These are phyloP conservation scores for Cyclocybe aegerita DNA, from an alignment of 768 basidiomycete species.

Conservation along the genomic window DNA sequence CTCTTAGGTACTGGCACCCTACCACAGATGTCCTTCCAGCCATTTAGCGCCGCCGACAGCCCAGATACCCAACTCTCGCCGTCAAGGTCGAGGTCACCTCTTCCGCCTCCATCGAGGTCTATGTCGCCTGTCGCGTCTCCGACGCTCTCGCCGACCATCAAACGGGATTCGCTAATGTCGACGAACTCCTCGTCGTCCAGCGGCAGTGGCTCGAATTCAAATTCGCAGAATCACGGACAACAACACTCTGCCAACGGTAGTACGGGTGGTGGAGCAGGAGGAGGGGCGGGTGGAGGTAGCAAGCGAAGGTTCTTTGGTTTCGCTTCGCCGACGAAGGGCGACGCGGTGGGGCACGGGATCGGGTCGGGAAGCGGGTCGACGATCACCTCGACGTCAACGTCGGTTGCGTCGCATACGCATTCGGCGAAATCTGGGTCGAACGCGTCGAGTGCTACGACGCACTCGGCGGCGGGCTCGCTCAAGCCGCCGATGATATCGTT, in stretches of 20 bases:
- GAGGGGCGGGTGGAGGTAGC: neutral
- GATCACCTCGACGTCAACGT: neutral
- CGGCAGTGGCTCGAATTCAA: no score
- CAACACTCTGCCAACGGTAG: no score
- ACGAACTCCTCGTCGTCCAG: no score
- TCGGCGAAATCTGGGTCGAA: neutral
- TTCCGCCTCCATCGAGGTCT: conserved; percentile 20
- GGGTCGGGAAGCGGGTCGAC: no score
- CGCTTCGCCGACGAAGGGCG: no score
- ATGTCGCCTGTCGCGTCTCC: conserved; percentile 15
- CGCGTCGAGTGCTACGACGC: no score
- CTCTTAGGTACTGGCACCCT: no score
- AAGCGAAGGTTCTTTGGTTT: no score
- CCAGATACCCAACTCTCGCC: neutral
- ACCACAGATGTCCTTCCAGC: neutral
- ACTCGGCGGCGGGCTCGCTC: neutral
- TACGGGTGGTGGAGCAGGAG: no score
- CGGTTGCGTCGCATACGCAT: conserved; percentile 5
- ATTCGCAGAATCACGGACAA: neutral
- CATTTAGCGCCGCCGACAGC: neutral
- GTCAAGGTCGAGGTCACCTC: conserved; percentile 13
- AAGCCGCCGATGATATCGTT: conserved; percentile 1
- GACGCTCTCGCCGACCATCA: conserved; percentile 3
- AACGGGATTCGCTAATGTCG: no score
- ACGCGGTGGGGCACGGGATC: no score